phyloP scores from a whole-genome alignment of 2,329 filamentous ascomycete genomes.

The Chaetothyriales sp. region DNA sequence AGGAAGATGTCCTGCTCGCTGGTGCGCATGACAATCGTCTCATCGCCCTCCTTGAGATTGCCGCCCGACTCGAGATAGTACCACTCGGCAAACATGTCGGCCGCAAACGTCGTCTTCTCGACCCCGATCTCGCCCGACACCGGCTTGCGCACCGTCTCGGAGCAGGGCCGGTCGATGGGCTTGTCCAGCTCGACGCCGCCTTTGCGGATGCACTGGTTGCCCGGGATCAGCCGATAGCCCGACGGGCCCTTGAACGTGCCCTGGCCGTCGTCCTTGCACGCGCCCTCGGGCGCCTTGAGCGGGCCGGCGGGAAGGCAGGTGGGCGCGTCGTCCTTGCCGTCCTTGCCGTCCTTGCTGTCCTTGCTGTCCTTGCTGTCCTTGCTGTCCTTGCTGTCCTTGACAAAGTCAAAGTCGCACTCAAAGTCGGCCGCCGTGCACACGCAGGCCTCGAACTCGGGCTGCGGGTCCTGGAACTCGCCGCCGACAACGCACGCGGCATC shows the following conservation, averaged over 20 bases:
- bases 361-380: too few relatives aligned
- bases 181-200: constrained; percentile 55
- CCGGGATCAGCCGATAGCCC: constrained; percentile 83
- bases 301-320: constrained; percentile 54
- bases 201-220: constrained; percentile 54
- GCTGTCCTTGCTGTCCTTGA: constrained; percentile 46
- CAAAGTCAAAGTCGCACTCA: constrained; percentile 92
- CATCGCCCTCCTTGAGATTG: constrained; percentile 50
- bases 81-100: constrained; percentile 41
- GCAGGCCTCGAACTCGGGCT: constrained; percentile 58
- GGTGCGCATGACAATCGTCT: constrained; percentile 55
- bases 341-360: too few relatives aligned
- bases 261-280: constrained; percentile 55
- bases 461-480: constrained; percentile 66
- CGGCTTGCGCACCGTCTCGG: constrained; percentile 42
- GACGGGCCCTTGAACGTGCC: constrained; percentile 73
- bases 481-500: constrained; percentile 80
- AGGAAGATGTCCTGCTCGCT: constrained; percentile 52
- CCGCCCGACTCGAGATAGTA: constrained; percentile 70
- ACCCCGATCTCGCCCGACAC: constrained; percentile 54
- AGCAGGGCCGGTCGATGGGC: constrained; percentile 62
- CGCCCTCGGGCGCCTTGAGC: constrained; percentile 53
- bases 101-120: constrained; percentile 50
- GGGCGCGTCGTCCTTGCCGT: constrained; percentile 45
- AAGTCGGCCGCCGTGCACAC: constrained; percentile 75